Base-by-base conservation (phyloP, 1,284 basidiomycete genomes). In the Mycosarcoma maydis region DNA sequence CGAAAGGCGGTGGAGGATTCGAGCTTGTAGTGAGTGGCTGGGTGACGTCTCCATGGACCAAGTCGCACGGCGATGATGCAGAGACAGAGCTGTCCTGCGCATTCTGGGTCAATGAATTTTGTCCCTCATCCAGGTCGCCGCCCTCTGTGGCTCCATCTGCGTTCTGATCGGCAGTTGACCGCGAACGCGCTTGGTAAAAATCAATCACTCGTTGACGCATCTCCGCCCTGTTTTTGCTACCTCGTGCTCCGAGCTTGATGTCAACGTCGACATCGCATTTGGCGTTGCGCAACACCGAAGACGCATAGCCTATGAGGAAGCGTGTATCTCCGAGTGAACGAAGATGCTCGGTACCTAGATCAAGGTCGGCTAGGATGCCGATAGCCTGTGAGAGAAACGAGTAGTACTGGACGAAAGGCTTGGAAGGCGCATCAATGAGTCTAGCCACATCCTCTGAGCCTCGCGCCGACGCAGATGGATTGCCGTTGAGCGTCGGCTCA, bases 281-380 rank as follows among this genome's bases (percentile, higher is more conserved):
- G 27, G 53, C 57, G 36, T 81, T 80, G 20, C 57, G 51, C 14
- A 81, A 19, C 13, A 76, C 76, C 19, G 73, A 72, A 48, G 88
- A 86, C 2, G 97, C 76, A 80, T 89, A 90, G 4, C 94, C 94
- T 48, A 89, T 85, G n/a, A 91, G 79, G 83, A 98, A 98, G 2
- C 95, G 89, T 8, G 87, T 85, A 79, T 93, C 91, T n/a, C 95
- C 95, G 87, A 98, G 89, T 88, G 92, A 96, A 3, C 95, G 87
- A 40, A 94, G 82, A 74, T 91, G 84, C 58, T 97, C 94, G 0
- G 94, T 97, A 16, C 92, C 86, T 16, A 83, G 56, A 49, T 83
- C 84, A 24, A 94, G 75, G 75, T 98, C 94, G 9, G 94, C 92
- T 88, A 96, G 92, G 29, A 98, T 85, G 0, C 95, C 95, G 17